These are phyloP conservation scores for Leishmania major DNA, from an alignment of 208 protist species.

Conservation along the genomic window DNA sequence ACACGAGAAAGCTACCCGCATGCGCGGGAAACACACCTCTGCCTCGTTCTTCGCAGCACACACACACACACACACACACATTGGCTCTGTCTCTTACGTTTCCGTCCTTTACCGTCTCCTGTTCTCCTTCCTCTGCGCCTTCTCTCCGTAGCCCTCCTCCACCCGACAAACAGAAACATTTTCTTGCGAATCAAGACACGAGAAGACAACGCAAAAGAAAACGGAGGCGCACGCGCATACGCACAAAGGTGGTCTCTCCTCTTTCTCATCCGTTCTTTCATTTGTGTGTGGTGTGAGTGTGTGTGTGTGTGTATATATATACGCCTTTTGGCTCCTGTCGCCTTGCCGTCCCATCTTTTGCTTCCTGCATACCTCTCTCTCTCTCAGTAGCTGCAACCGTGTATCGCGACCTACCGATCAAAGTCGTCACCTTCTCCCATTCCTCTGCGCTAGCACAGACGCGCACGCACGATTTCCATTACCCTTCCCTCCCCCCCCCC, in stretches of 20 bases:
- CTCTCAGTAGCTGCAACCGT: background rate
- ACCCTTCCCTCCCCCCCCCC: background rate
- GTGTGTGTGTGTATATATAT: background rate
- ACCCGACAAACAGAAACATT: background rate
- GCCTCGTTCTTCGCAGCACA: background rate
- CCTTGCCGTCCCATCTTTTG: background rate
- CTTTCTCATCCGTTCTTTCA: background rate
- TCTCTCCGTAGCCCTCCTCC: background rate
- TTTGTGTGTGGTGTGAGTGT: background rate
- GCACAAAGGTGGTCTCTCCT: background rate
- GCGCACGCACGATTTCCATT: background rate
- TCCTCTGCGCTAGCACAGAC: background rate
- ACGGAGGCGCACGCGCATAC: background rate
- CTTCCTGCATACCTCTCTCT: background rate
- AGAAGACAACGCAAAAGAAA: background rate
- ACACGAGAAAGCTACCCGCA: background rate
- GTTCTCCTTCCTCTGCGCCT: background rate
- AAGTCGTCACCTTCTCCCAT: background rate
- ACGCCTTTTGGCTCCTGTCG: background rate
- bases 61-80: background rate
- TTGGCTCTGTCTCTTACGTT: background rate
- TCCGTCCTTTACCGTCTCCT: conserved; percentile 1
- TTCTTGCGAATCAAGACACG: background rate
- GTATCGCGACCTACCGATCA: too few relatives aligned
- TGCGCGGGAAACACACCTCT: background rate